Percentiles rank a stretch among this genome's conserved stretches.
phyloP scores from a whole-genome alignment of 2,329 filamentous ascomycete genomes.

The Nemania sp. region DNA sequence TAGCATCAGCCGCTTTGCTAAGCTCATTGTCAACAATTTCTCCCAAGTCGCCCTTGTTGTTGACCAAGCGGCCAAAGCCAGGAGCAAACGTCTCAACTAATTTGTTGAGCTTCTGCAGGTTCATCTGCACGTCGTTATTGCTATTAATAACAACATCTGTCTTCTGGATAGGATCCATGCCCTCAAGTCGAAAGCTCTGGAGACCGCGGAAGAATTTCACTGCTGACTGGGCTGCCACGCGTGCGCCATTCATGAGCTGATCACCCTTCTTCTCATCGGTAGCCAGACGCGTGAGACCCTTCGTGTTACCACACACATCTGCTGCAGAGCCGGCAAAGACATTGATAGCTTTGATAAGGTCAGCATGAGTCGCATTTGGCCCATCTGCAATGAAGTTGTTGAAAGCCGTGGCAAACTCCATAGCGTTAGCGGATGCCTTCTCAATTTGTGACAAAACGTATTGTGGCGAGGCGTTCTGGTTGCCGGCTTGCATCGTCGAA shows the following conservation, averaged over 20 bases:
- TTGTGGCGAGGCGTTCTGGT: conserved; percentile 93
- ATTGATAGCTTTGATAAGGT: conserved; percentile 91
- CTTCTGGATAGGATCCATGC: conserved; percentile 87
- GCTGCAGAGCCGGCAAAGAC: conserved; percentile 88
- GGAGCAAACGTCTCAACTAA: conserved; percentile 90
- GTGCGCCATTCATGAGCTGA: conserved; percentile 77
- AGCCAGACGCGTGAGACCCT: conserved; percentile 89
- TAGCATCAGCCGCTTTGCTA: conserved; percentile 91
- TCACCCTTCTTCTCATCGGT: conserved; percentile 96
- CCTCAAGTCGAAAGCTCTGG: conserved; percentile 90
- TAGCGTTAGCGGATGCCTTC: conserved; percentile 90
- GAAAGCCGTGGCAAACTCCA: conserved; percentile 96
- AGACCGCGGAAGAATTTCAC: conserved; percentile 94
- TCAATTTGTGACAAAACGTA: conserved; percentile 97
- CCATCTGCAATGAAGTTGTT: conserved; percentile 99
- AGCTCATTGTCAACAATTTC: conserved; percentile 92
- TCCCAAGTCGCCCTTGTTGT: conserved; percentile 81
- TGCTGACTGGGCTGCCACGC: conserved; percentile 81
- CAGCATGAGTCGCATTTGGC: conserved; percentile 83
- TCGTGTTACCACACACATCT: conserved; percentile 94
- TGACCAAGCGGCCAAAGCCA: conserved; percentile 78
- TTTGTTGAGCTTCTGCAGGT: conserved; percentile 91
- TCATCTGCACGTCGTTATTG: conserved; percentile 94
- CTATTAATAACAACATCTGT: conserved; percentile 97
- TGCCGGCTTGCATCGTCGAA: conserved; percentile 96